Base-by-base conservation (phyloP, 768 basidiomycete genomes). In the Leccinum truebloodii region DNA sequence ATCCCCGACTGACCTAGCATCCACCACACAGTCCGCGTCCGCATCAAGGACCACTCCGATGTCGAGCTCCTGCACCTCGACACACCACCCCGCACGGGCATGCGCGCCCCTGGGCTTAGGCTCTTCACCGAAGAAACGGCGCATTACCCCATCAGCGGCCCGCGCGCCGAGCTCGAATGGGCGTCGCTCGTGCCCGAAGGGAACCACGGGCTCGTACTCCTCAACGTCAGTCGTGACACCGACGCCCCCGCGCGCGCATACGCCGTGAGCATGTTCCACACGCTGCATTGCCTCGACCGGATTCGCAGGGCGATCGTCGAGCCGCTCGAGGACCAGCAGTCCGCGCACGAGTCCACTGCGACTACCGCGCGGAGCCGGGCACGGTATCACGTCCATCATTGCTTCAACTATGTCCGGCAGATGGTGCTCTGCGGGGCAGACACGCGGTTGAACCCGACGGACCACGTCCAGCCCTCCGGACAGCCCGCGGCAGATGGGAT, bases 321-420 rank as follows among this genome's bases (percentile, higher is more conserved):
- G 3, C 18, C 39, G 8, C 57, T 57, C 16, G 51, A 26, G 49
- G 6, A 48, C 4, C 35, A 6, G 14, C 35, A 37, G 35, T 37
- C 41, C 8, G 41, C 9, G 41, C 41, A 41, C 39, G 41, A 41
- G 41, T 41, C 41, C 9, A 41, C 18, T n/a, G 9, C 8, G 9
- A 41, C 18, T 2, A 1, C 41, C n/a, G 3, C n/a, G 41, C 41
- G 18, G 39, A 41, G 18, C 18, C 39, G 41, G 18, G 41, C 41
- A 9, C 63, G 59, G 55, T 37, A 56, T n/a, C 67, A 69, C 39
- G 61, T 35, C 26, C 62, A 69, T 10, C 78, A 80, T 37, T 79
- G 78, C 51, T 59, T 80, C 63, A 80, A 79, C 58, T 79, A 80
- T 35, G 59, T 80, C 18, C 65, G 73, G 4, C 76, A 79, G 69